phyloP scores from a whole-genome alignment of 1,284 basidiomycete species.

The Ceraceosorus guamensis region DNA sequence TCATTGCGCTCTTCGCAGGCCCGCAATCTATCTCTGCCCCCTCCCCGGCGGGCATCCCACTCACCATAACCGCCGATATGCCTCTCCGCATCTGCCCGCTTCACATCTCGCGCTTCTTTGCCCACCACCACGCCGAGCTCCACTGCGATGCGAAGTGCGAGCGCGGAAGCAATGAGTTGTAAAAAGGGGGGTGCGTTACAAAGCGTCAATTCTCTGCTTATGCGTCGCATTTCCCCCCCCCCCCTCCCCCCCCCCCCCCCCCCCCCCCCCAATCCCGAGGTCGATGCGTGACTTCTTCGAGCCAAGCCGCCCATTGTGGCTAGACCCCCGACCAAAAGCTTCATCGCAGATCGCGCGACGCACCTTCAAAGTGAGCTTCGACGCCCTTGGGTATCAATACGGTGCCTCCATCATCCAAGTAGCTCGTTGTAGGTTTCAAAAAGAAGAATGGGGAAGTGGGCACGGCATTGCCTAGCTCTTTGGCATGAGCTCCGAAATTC shows the following conservation, averaged over 20 bases:
- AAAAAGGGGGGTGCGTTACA: too few species aligned
- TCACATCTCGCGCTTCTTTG: conserved; percentile 72
- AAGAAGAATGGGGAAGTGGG: conserved; percentile 98
- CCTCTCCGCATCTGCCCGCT: conserved; percentile 62
- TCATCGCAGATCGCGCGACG: conserved; percentile 20
- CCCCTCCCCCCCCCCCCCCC: too few species aligned
- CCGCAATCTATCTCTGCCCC: neutral
- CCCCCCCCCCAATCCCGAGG: neutral
- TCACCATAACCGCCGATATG: conserved; percentile 76
- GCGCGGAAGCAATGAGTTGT: too few species aligned
- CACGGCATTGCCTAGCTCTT: conserved; percentile 80
- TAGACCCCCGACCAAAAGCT: neutral
- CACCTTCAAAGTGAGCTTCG: conserved; percentile 82
- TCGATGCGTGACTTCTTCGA: neutral
- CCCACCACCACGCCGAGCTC: conserved; percentile 96
- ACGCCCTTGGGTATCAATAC: conserved; percentile 82
- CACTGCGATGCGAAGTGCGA: conserved; percentile 56
- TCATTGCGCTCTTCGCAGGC: neutral
- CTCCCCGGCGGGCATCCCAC: neutral
- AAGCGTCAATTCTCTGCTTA: too few species aligned
- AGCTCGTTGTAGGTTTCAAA: conserved; percentile 88
- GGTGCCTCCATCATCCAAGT: conserved; percentile 64
- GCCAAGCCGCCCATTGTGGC: neutral
- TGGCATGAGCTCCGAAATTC: conserved; percentile 67
- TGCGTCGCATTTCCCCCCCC: too few species aligned